Evolutionary conservation across 1,284 basidiomycete species (phyloP), one percentile per base, ranked within the genome.

Genomic region (Ceratobasidium sp.): DNA sequence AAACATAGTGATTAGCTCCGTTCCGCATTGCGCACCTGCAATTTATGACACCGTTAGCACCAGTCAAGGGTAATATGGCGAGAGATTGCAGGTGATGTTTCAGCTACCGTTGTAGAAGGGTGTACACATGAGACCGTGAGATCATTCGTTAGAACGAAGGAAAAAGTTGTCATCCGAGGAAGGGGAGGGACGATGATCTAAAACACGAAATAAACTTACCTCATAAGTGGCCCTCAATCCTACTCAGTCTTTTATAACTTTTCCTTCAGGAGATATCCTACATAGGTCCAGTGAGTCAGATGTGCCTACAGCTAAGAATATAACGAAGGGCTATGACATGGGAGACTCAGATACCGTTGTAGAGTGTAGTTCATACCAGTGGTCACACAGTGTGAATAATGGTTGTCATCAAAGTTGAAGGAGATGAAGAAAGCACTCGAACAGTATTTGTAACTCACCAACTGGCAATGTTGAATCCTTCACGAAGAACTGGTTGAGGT

Each of bases 91-190:
- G 50, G 17, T 2, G 17, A 59, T n/a, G 61, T 26, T 20, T 74
- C 71, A 74, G 71, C 71, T 74, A 74, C 71, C 71, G 71, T 74
- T 74, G 71, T 74, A 74, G 71, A 74, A 64, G 48, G 59, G 69
- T 74, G 59, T 74, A 74, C 71, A 74, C 71, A 74, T 74, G 59
- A 46, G 61, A 74, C 71, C 71, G 71, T 64, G 44, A 64, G 71
- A 64, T 74, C 71, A 64, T 74, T 74, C 71, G 59, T 74, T 74
- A 74, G 71, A 74, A 74, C 71, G 71, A 74, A 74, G 71, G 71
- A 74, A 64, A 70, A 74, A 38, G 69, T 74, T 74, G 23, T 74
- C 71, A 74, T 74, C 71, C 64, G 65, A 50, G 38, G 44, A 46
- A 50, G 33, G 12, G 42, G 10, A n/a, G 23, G 23, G 20, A 33